phyloP scores from a whole-genome alignment of 2,329 filamentous ascomycete species.

The Knoxdaviesia capensis region DNA sequence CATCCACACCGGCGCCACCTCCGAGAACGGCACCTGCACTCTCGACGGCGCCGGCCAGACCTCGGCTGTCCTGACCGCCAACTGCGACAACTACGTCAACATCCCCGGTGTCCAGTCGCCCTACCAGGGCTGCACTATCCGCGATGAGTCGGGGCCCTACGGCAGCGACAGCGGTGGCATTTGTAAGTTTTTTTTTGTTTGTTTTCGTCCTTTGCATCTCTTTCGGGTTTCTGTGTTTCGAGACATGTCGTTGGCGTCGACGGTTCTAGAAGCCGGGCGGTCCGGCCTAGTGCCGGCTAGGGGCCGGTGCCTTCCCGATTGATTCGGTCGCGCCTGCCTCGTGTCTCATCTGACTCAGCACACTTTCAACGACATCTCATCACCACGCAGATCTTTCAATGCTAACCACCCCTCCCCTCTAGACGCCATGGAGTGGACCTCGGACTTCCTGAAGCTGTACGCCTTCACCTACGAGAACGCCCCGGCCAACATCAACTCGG shows the following conservation, averaged over 20 bases:
- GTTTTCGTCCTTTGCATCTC: no score
- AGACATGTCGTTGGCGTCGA: no score
- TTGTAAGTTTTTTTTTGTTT: slow-evolving; percentile 11
- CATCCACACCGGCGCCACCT: slow-evolving; percentile 26
- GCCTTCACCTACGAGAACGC: slow-evolving; percentile 13
- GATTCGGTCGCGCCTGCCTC: slow-evolving; percentile 14
- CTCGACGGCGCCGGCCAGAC: slow-evolving; percentile 13
- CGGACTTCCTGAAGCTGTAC: slow-evolving; percentile 19
- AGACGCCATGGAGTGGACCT: slow-evolving; percentile 22
- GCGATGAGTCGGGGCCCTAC: slow-evolving; percentile 18
- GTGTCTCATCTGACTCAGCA: slow-evolving; percentile 8
- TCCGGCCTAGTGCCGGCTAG: slow-evolving; percentile 9
- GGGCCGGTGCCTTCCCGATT: no score
- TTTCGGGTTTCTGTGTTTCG: no score
- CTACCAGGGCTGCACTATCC: slow-evolving; percentile 20
- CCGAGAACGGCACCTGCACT: slow-evolving; percentile 14
- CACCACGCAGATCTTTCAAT: slow-evolving; percentile 11
- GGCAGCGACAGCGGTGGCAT: slow-evolving; percentile 18
- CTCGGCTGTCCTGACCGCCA: slow-evolving; percentile 12
- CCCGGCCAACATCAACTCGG: slow-evolving; percentile 15
- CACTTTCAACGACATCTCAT: no score
- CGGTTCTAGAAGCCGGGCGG: no score
- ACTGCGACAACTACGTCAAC: slow-evolving; percentile 21
- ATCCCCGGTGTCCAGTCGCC: slow-evolving; percentile 12
- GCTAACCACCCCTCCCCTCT: no score